These are phyloP conservation scores for Metschnikowia arizonensis DNA, from an alignment of 805 yeast genomes.

Conservation along the genomic window DNA sequence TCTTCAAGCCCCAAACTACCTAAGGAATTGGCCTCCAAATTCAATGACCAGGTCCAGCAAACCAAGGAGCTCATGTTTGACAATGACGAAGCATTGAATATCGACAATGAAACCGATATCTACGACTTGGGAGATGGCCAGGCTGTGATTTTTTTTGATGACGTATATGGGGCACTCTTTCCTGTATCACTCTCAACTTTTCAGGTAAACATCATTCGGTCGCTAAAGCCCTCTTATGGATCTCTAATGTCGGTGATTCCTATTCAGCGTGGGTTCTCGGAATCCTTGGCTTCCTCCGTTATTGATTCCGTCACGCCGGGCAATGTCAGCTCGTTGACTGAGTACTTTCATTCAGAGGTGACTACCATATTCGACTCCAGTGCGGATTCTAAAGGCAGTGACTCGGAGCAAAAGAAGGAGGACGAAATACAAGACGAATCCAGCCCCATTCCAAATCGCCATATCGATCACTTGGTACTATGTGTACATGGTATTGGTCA, in stretches of 20 bases:
- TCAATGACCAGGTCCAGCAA: slow-evolving; percentile 16
- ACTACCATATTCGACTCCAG: slow-evolving; percentile 20
- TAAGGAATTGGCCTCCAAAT: slow-evolving; percentile 18
- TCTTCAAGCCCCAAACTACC: slow-evolving; percentile 4
- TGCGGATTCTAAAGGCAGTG: slow-evolving; percentile 2
- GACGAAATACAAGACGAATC: slow-evolving; percentile 9
- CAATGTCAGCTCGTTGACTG: slow-evolving; percentile 33
- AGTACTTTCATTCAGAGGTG: slow-evolving; percentile 30
- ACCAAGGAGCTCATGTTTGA: slow-evolving; percentile 7
- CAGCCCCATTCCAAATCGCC: slow-evolving; percentile 17
- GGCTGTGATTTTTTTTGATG: slow-evolving; percentile 38
- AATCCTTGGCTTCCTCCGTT: slow-evolving; percentile 28
- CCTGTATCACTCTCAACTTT: slow-evolving; percentile 41
- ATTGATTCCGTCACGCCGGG: slow-evolving; percentile 30
- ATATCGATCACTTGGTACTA: slow-evolving; percentile 64
- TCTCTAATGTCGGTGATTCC: slow-evolving; percentile 45
- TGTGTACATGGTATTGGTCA: slow-evolving; percentile 97
- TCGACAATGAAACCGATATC: slow-evolving; percentile 27
- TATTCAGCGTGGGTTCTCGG: slow-evolving; percentile 48
- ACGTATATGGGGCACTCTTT: slow-evolving; percentile 44
- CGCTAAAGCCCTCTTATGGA: slow-evolving; percentile 32
- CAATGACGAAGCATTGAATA: slow-evolving; percentile 12
- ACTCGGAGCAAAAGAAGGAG: slow-evolving; percentile 17
- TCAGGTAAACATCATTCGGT: slow-evolving; percentile 35
- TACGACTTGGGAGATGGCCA: slow-evolving; percentile 31